phyloP scores from a whole-genome alignment of 192 early-diverging fungal species.

The Phycomyces nitens region DNA sequence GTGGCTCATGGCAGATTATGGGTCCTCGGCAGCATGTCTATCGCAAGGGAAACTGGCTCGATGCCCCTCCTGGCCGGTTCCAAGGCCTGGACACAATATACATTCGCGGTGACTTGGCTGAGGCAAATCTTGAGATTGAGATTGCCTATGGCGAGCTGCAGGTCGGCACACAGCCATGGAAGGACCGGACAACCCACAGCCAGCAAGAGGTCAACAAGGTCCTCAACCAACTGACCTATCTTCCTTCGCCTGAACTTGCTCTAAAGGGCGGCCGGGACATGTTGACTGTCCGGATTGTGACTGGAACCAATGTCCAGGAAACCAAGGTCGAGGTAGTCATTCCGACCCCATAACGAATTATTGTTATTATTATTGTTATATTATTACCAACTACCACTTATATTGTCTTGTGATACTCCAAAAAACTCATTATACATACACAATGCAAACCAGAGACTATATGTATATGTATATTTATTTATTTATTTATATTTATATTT shows the following conservation, averaged over 20 bases:
- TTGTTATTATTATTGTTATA: not conserved
- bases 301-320: not conserved
- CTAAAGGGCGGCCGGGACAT: constrained; percentile 22
- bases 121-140: constrained; percentile 18
- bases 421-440: too few relatives aligned
- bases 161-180: constrained; percentile 15
- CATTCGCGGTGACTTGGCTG: constrained; percentile 35
- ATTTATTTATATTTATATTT: too few relatives aligned
- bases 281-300: not conserved
- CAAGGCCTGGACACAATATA: constrained; percentile 49
- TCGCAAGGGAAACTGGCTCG: not conserved
- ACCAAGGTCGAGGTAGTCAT: not conserved
- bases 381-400: not conserved
- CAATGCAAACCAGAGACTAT: not conserved
- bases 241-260: constrained; percentile 13
- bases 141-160: constrained; percentile 19
- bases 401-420: too few relatives aligned
- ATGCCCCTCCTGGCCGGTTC: constrained; percentile 35
- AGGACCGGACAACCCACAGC: constrained; percentile 15
- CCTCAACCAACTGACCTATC: constrained; percentile 29
- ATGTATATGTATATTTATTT: not conserved
- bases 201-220: constrained; percentile 31
- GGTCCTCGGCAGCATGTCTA: constrained; percentile 32
- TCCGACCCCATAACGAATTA: too few relatives aligned
- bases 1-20: constrained; percentile 15